Evolutionary conservation across 1,139 yeast species (phyloP).

Genomic region (Yamadazyma pseudoaaseri): DNA sequence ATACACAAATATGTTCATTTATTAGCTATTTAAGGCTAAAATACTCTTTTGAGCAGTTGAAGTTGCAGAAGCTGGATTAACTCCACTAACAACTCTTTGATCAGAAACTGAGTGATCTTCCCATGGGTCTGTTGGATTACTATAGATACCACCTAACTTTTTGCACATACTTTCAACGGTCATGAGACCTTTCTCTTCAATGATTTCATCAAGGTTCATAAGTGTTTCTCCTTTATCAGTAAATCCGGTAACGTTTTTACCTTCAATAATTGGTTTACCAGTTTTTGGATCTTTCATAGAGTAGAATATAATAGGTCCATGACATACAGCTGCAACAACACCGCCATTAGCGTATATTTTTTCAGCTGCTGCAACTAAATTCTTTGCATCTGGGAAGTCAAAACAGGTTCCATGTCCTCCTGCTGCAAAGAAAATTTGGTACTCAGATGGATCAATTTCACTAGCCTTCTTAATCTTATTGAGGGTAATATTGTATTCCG

Average conservation of each 20-base stretch:
- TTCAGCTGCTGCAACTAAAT: constrained; percentile 45
- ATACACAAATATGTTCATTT: no score
- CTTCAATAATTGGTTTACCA: constrained; percentile 47
- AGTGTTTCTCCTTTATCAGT: constrained; percentile 52
- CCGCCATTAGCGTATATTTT: constrained; percentile 51
- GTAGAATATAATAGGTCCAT: constrained; percentile 59
- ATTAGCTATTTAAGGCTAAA: constrained; percentile 8
- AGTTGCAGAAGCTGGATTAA: constrained; percentile 59
- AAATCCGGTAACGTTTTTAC: constrained; percentile 60
- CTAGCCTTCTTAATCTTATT: constrained; percentile 39
- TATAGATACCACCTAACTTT: constrained; percentile 42
- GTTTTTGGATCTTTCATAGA: constrained; percentile 39
- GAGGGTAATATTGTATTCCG: constrained; percentile 36
- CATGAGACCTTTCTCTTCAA: constrained; percentile 31
- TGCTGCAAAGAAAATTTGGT: constrained; percentile 54
- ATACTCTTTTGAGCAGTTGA: constrained; percentile 42
- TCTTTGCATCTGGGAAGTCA: constrained; percentile 54
- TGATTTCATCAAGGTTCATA: constrained; percentile 32
- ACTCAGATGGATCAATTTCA: constrained; percentile 48
- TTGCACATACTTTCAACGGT: constrained; percentile 36
- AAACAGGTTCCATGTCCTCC: constrained; percentile 66
- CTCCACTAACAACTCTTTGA: constrained; percentile 59
- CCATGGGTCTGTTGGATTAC: constrained; percentile 51
- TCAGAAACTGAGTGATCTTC: constrained; percentile 50
- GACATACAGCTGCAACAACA: constrained; percentile 63